Conservation (phyloP, 768 basidiomycete species). For the Naganishia vishniacii region DNA sequence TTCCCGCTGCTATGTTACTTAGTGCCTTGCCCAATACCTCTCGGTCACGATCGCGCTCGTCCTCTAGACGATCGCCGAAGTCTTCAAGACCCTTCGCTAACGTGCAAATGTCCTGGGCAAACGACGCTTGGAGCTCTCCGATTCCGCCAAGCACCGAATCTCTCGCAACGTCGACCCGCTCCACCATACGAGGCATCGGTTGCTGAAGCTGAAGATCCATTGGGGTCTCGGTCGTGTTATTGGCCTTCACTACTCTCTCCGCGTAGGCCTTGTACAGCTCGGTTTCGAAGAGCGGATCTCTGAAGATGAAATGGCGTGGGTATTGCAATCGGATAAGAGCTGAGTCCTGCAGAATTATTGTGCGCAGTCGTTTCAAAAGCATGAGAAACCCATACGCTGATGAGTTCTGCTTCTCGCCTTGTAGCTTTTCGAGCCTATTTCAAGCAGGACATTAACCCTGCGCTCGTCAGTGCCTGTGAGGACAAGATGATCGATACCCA, state of each 20-base stretch:
- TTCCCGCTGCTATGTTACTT: background rate
- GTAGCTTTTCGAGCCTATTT: background rate
- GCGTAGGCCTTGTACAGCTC: background rate
- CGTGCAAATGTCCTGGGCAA: background rate
- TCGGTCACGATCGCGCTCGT: background rate
- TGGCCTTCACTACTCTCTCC: background rate
- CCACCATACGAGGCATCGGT: background rate
- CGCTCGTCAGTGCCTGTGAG: no score
- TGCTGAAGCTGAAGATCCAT: slow-evolving; percentile 3
- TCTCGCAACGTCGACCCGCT: background rate
- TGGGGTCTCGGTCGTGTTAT: background rate
- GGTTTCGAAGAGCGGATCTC: background rate
- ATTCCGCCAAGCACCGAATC: background rate
- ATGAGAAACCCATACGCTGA: slow-evolving; percentile 4
- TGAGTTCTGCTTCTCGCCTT: background rate
- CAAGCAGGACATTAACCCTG: background rate
- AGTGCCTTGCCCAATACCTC: background rate
- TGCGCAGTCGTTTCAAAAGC: background rate
- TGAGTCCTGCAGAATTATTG: slow-evolving; percentile 2
- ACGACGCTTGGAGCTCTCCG: background rate
- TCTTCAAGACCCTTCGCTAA: background rate
- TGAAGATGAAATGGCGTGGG: background rate
- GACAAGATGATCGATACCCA: background rate
- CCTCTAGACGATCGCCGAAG: background rate
- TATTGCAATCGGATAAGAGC: background rate